Conservation (phyloP, 2,329 filamentous ascomycete genomes). For the Talaromyces marneffei region DNA sequence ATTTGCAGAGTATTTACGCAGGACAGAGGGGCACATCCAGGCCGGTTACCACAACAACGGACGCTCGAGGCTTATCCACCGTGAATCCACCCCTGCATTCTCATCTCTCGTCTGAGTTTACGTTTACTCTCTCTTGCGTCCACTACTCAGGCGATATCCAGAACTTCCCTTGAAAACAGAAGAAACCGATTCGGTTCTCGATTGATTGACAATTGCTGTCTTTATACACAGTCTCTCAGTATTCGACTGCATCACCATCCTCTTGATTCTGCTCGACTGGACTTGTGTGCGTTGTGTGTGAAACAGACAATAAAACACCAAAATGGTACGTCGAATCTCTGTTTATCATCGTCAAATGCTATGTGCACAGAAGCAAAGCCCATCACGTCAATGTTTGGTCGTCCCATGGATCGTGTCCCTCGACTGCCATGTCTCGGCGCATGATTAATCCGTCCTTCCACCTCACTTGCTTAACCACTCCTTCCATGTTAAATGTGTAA, state of each 20-base stretch:
- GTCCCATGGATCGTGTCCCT: neutral
- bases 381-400: neutral
- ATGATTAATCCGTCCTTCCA: conserved; percentile 9
- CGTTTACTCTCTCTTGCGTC: neutral
- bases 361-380: neutral
- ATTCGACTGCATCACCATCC: neutral
- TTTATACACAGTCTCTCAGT: neutral
- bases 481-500: neutral
- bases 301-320: neutral
- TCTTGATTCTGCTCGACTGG: neutral
- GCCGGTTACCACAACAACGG: conserved; percentile 15
- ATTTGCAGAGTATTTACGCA: no score
- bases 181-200: neutral
- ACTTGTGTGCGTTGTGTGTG: no score
- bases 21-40: neutral
- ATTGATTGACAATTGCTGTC: neutral
- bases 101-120: no score
- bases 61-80: conserved; percentile 8
- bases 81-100: conserved; percentile 11
- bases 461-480: neutral
- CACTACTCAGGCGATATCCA: neutral
- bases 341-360: neutral
- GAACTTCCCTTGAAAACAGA: neutral
- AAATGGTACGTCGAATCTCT: neutral
- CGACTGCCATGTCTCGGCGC: conserved; percentile 3